A percentile compares a stretch with the other conserved stretches of the same genome.
Evolutionary conservation across 192 early-diverging fungal species (phyloP).

Genomic region (Rhizophlyctis rosea): DNA sequence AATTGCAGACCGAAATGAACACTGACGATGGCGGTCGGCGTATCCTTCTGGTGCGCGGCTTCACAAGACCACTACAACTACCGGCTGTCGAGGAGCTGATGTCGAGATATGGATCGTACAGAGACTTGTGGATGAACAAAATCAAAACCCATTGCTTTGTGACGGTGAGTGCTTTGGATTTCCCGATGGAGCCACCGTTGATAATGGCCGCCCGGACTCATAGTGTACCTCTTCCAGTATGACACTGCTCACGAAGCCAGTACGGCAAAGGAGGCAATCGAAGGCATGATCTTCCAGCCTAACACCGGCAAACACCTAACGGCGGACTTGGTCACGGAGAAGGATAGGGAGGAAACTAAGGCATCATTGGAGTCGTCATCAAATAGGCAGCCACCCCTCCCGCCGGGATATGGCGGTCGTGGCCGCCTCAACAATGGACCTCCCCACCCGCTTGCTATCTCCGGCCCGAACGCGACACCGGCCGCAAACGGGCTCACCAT

Average conservation of each 20-base stretch:
- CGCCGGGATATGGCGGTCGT: background rate
- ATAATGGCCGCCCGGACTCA: background rate
- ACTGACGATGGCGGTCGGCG: constrained; percentile 6
- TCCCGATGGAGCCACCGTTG: background rate
- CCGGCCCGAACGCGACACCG: background rate
- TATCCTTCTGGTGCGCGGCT: constrained; percentile 28
- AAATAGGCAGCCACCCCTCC: background rate
- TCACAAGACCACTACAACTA: constrained; percentile 34
- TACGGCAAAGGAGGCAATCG: constrained; percentile 4
- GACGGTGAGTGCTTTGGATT: constrained; percentile 28
- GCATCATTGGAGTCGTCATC: constrained; percentile 4
- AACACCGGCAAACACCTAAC: constrained; percentile 17
- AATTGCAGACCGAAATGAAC: constrained; percentile 8
- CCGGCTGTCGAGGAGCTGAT: constrained; percentile 19
- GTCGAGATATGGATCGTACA: constrained; percentile 23
- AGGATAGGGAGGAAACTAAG: constrained; percentile 12
- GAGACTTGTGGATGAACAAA: constrained; percentile 46
- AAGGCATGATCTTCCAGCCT: constrained; percentile 28
- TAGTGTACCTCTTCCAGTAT: constrained; percentile 16
- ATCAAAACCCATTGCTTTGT: constrained; percentile 43
- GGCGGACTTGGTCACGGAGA: constrained; percentile 10
- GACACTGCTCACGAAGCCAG: constrained; percentile 7
- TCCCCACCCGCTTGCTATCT: background rate
- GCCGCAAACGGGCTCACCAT: too few relatives aligned
- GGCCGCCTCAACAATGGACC: background rate